Evolutionary conservation across 2,329 filamentous ascomycete species (phyloP), one percentile per base, ranked within the genome.

Genomic region (Polytolypa hystricis): DNA sequence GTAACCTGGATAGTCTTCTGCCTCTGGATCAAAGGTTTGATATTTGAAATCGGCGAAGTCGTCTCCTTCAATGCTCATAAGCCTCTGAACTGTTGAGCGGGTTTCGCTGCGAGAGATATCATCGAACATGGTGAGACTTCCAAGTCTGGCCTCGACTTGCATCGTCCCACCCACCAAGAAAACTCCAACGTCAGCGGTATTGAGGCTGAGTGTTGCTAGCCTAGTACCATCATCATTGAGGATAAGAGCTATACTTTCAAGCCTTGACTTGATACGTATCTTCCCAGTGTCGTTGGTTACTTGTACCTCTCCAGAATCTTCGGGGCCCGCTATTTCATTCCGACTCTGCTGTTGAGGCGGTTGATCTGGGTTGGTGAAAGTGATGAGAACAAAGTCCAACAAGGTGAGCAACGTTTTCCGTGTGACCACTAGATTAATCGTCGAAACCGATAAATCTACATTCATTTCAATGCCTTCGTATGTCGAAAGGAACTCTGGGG

Each of bases 151-250:
- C 32, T 81, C 84, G 17, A 98, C 76, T 21, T 84, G 77, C 83
- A 98, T 91, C 0, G 84, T 81, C 47, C 79, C 84, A 27, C 82
- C 86, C 34, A 82, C 76, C 4, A 98, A 66, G 63, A 93, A 93
- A 5, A 98, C 79, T 1, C 84, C 84, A 21, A 95, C 81, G 54
- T 95, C 84, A 2, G 87, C 91, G 41, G 91, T 89, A 47, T 85
- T 93, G 51, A 99, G 77, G 37, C 86, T 91, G 12, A 98, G 63
- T 0, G 91, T 98, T 18, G 91, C 91, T 18, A 99, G 71, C 17
- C 91, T 78, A 40, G 96, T 93, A 0, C 91, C 91, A 56, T 99
- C 93, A 46, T 98, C 96, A 56, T 99, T 99, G 38, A 99, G 69
- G 44, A 98, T 89, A 18, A 98, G 70, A 2, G 85, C 77, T 45